Percentiles rank a stretch among this genome's conserved stretches.
Conservation (phyloP, 2,329 filamentous ascomycete species). For the Colletotrichum godetiae region DNA sequence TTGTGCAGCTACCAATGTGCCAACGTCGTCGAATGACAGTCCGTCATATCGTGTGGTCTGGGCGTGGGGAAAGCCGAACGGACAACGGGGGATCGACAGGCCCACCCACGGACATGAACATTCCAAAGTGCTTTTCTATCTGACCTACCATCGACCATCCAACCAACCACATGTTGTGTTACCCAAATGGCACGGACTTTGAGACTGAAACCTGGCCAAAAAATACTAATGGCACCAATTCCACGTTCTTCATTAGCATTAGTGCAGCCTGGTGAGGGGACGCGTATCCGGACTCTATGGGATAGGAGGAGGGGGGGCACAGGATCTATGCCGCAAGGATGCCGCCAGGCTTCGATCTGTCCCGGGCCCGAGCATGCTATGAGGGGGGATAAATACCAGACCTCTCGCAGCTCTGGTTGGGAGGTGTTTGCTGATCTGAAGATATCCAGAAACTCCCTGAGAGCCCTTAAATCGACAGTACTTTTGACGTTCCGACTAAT, state of each 20-base stretch:
- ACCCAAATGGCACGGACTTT: conserved; percentile 26
- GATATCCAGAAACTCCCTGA: background rate
- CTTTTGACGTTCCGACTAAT: background rate
- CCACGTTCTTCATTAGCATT: conserved; percentile 3
- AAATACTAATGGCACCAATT: conserved; percentile 19
- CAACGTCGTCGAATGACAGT: conserved; percentile 16
- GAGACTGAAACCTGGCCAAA: conserved; percentile 27
- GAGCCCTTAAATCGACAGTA: background rate
- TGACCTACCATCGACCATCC: conserved; percentile 5
- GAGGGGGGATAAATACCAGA: conserved; percentile 18
- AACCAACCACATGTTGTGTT: conserved; percentile 18
- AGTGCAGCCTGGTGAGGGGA: background rate
- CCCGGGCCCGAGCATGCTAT: conserved; percentile 6
- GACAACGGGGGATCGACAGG: conserved; percentile 23
- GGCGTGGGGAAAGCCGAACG: conserved; percentile 34
- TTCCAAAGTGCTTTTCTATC: background rate
- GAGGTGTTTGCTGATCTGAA: background rate
- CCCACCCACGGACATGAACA: conserved; percentile 23
- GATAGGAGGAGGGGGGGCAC: background rate
- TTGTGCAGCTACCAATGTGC: background rate
- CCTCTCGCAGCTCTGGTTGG: background rate
- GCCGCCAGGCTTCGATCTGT: conserved; percentile 3
- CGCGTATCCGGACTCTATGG: conserved; percentile 12
- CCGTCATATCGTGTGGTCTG: background rate
- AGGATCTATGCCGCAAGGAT: conserved; percentile 1